phyloP scores from a whole-genome alignment of 2,329 filamentous ascomycete genomes.

The Talaromyces piceae region DNA sequence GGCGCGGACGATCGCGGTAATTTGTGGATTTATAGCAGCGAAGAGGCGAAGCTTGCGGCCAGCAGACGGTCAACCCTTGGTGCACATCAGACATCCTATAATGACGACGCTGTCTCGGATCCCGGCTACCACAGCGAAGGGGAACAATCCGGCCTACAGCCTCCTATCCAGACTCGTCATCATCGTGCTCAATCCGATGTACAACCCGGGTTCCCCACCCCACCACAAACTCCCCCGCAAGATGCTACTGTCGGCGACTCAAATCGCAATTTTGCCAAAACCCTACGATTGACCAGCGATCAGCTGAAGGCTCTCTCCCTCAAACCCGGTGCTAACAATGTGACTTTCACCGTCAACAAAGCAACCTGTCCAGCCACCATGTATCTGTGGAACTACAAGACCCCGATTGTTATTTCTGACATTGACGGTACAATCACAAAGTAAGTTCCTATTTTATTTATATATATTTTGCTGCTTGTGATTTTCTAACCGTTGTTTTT shows the following conservation, averaged over 20 bases:
- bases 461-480: not conserved
- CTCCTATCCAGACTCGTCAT: constrained; percentile 45
- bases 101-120: constrained; percentile 79
- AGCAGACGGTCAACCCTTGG: constrained; percentile 54
- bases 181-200: constrained; percentile 58
- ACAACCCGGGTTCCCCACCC: constrained; percentile 59
- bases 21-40: constrained; percentile 98
- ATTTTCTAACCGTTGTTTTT: constrained; percentile 14
- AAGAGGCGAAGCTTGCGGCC: constrained; percentile 87
- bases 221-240: constrained; percentile 46
- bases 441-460: too few species aligned
- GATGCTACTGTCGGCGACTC: constrained; percentile 53
- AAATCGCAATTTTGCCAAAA: constrained; percentile 91
- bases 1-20: constrained; percentile 94
- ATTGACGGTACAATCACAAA: constrained; percentile 99
- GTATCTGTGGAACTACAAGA: constrained; percentile 87
- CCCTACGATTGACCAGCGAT: constrained; percentile 85
- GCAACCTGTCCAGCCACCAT: constrained; percentile 88
- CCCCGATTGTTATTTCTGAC: constrained; percentile 93
- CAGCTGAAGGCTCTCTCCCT: constrained; percentile 82
- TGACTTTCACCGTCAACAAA: constrained; percentile 94
- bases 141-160: constrained; percentile 59
- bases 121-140: constrained; percentile 94
- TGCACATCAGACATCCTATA: constrained; percentile 40
- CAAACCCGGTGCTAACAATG: constrained; percentile 77